Base-by-base conservation (phyloP, 495 filamentous ascomycete species). In the Talaromyces liani region DNA sequence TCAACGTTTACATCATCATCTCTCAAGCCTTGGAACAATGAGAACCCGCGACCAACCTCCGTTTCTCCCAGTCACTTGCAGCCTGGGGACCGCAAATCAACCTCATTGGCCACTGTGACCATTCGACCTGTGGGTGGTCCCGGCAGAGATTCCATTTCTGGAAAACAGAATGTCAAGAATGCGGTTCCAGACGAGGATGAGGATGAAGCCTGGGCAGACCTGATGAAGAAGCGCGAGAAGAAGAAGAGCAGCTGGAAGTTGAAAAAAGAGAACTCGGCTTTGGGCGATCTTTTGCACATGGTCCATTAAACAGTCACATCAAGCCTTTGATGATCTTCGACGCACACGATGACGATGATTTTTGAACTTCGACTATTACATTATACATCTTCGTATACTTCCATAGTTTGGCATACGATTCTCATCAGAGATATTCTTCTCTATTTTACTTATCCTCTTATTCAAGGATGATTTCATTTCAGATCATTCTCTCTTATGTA, bases 141-240 rank as follows among this genome's bases (percentile, higher is more conserved):
- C 61, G 67, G 72, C 64, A 67, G 66, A 62, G 65, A 71, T 58
- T 56, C 71, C 45, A 45, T 73, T 68, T 68, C 70, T 68, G 49
- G 67, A 62, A 64, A 75, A 61, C 64, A 73, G 62, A 61, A 71
- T 62, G 53, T 49, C 31, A 22, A 39, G 33, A 27, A 67, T 61
- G 68, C 62, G 4, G 57, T 71, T 7, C 73, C 79, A 16, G 89
- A 92, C 14, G 91, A 92, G 10, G 87, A 93, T 53, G 91, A 96
- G 60, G 91, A 93, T 27, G 88, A 93, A 67, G 87, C 86, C 24
- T 92, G 91, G 91, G 88, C 87, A 59, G 88, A 91, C 61, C 92
- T 95, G 91, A 88, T 85, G 73, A 88, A 88, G 71, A 93, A 89
- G 74, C 82, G 90, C 56, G 90, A 91, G 62, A 87, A 89, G 74